Conservation (phyloP, 441 rosid species). For the Hypseocharis bilobata region DNA sequence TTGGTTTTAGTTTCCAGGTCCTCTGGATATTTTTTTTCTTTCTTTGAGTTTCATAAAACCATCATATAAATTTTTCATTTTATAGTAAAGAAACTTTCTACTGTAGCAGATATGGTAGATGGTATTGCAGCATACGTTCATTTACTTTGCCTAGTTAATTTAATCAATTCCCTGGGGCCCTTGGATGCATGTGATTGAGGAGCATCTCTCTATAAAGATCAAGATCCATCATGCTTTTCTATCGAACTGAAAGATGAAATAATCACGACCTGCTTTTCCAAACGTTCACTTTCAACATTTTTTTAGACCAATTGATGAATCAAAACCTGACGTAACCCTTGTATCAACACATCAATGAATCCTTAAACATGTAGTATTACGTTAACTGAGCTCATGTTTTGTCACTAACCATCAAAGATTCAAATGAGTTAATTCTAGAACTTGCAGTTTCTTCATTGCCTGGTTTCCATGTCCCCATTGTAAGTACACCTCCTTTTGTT, state of each 20-base stretch:
- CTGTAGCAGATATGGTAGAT: no score
- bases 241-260: background rate
- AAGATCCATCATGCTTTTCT: background rate
- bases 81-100: background rate
- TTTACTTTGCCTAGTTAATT: no score
- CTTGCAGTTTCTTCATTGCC: conserved; percentile 20
- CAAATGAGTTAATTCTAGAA: conserved; percentile 4
- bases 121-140: no score
- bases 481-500: conserved; percentile 9
- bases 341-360: background rate
- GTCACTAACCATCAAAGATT: no score
- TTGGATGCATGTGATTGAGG: no score
- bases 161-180: no score
- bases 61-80: background rate
- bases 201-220: background rate
- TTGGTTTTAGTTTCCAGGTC: background rate
- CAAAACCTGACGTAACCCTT: background rate
- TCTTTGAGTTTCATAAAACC: background rate
- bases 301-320: background rate
- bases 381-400: background rate
- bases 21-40: background rate
- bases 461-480: conserved; percentile 5
- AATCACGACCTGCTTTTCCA: background rate
- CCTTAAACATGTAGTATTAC: background rate
- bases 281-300: background rate